Conservation (phyloP, 2,329 filamentous ascomycete species). For the Scedosporium dehoogii region DNA sequence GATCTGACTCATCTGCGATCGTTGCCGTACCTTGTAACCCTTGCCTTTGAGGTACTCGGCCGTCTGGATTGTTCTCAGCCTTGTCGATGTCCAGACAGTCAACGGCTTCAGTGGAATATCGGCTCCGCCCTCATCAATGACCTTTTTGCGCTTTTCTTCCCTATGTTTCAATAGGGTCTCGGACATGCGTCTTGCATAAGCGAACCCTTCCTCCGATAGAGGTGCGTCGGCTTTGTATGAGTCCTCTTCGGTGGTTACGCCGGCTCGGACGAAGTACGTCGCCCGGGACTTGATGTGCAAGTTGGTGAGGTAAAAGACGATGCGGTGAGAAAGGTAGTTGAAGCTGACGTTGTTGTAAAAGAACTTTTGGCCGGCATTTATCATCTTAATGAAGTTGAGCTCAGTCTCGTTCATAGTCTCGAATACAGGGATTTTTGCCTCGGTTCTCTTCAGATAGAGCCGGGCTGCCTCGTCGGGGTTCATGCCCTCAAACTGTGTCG, state of each 20-base stretch:
- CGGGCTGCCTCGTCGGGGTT: slow-evolving; percentile 83
- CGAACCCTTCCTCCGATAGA: slow-evolving; percentile 67
- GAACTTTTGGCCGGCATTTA: slow-evolving; percentile 88
- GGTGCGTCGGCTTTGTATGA: slow-evolving; percentile 86
- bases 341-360: slow-evolving; percentile 97
- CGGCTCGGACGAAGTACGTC: slow-evolving; percentile 86
- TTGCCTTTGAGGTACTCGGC: slow-evolving; percentile 67
- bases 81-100: slow-evolving; percentile 90
- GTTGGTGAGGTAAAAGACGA: slow-evolving; percentile 97
- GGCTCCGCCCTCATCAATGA: slow-evolving; percentile 58
- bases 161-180: slow-evolving; percentile 75
- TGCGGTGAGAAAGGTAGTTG: slow-evolving; percentile 90
- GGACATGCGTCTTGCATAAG: slow-evolving; percentile 79
- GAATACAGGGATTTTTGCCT: slow-evolving; percentile 86
- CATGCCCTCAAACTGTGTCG: slow-evolving; percentile 71
- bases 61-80: slow-evolving; percentile 83
- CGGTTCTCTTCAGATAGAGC: slow-evolving; percentile 82
- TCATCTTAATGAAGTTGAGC: slow-evolving; percentile 98
- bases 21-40: slow-evolving; percentile 80
- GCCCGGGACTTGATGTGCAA: slow-evolving; percentile 91
- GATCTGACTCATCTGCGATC: slow-evolving; percentile 93
- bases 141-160: slow-evolving; percentile 64
- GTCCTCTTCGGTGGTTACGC: slow-evolving; percentile 77
- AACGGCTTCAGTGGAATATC: slow-evolving; percentile 66
- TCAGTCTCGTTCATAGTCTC: slow-evolving; percentile 94